Evolutionary conservation across 306 rosid genomes (phyloP).

Genomic region (Lablab purpureus): DNA sequence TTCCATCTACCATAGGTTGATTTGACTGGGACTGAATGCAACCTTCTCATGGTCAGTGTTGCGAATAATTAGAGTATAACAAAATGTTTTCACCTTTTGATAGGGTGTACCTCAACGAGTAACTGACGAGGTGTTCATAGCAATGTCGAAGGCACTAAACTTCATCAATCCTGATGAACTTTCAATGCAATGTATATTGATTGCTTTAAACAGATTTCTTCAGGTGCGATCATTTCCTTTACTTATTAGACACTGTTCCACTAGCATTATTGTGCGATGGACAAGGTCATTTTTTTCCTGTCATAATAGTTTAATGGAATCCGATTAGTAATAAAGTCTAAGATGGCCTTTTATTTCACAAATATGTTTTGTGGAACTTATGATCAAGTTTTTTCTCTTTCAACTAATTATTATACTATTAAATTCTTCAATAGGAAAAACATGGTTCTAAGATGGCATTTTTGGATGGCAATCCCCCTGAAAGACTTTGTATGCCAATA

Average conservation of each 20-base stretch:
- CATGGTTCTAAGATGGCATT: constrained; percentile 99
- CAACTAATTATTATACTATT: constrained; percentile 33
- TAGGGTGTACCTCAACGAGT: constrained; percentile 97
- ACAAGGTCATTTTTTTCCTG: constrained; percentile 31
- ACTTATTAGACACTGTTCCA: constrained; percentile 24
- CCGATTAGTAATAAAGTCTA: constrained; percentile 22
- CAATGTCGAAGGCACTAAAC: constrained; percentile 99
- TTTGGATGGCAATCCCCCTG: constrained; percentile 96
- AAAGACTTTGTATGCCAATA: constrained; percentile 95
- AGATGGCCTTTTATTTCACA: constrained; percentile 23
- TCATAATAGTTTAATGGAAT: constrained; percentile 24
- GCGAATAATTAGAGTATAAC: constrained; percentile 40
- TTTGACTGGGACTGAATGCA: constrained; percentile 12
- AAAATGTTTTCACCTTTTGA: constrained; percentile 37
- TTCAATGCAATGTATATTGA: constrained; percentile 98
- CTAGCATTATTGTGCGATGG: not conserved
- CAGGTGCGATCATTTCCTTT: constrained; percentile 68
- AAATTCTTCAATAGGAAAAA: constrained; percentile 73
- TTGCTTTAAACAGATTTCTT: constrained; percentile 95
- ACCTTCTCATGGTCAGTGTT: constrained; percentile 6
- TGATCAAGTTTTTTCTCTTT: constrained; percentile 5
- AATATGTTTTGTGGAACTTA: constrained; percentile 23
- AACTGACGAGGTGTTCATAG: constrained; percentile 96
- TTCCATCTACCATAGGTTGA: constrained; percentile 8
- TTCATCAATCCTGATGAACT: constrained; percentile 98